Percentiles rank a stretch among this genome's conserved stretches.
phyloP scores from a whole-genome alignment of 495 filamentous ascomycete species.

The Aspergillus wentii region DNA sequence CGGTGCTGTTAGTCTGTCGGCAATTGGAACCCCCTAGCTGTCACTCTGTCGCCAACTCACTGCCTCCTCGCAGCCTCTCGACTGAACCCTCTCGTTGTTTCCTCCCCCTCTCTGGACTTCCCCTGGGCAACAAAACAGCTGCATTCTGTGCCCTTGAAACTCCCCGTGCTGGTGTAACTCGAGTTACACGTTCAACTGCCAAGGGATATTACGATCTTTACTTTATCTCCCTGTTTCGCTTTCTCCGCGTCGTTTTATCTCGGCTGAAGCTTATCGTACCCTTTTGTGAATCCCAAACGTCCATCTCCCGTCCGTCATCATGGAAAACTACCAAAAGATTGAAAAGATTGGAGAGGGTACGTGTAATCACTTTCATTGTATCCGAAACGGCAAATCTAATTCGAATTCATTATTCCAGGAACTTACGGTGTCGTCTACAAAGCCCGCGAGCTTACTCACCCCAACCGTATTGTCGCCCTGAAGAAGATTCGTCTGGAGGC shows the following conservation, averaged over 20 bases:
- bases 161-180: background rate
- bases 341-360: conserved; percentile 99
- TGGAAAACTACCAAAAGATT: conserved; percentile 99
- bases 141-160: background rate
- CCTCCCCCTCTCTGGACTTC: conserved; percentile 4
- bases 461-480: conserved; percentile 81
- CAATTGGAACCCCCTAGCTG: background rate
- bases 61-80: background rate
- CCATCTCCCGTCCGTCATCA: conserved; percentile 28
- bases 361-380: too few species aligned
- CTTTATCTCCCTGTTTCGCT: too few species aligned
- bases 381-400: too few species aligned
- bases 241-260: too few species aligned
- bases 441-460: conserved; percentile 73
- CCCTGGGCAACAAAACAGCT: conserved; percentile 5
- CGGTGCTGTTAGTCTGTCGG: background rate
- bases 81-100: conserved; percentile 14
- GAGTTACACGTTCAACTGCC: background rate
- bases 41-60: background rate
- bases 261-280: background rate
- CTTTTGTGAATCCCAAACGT: conserved; percentile 6
- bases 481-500: conserved; percentile 99
- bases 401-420: conserved; percentile 48
- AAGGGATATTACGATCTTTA: background rate
- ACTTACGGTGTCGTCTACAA: conserved; percentile 95